A percentile compares a stretch with the other conserved stretches of the same genome.
Conservation (phyloP, 768 basidiomycete species). For the Tylopilus subfusipes region DNA sequence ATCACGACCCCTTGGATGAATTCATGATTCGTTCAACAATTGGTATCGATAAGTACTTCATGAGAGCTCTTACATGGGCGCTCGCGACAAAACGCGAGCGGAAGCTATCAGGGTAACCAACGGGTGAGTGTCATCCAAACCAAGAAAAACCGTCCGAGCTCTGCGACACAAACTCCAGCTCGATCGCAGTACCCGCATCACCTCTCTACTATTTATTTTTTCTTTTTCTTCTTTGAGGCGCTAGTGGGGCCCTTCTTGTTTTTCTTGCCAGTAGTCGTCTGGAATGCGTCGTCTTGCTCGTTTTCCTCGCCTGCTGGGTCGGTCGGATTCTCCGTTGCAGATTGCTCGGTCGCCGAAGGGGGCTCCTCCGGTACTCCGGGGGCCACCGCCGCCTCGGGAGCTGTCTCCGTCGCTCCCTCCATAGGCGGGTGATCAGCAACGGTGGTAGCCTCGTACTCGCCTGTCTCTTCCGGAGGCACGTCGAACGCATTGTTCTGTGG, state of each 20-base stretch:
- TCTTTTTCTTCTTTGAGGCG: slow-evolving; percentile 13
- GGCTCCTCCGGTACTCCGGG: not conserved
- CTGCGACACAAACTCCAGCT: not conserved
- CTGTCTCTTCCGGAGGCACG: not conserved
- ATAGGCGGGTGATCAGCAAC: not conserved
- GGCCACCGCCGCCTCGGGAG: not conserved
- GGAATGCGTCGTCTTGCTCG: not conserved
- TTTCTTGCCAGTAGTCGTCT: not conserved
- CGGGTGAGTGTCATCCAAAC: not conserved
- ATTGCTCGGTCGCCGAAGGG: not conserved
- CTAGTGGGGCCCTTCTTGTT: slow-evolving; percentile 12
- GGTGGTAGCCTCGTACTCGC: not conserved
- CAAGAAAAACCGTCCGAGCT: not conserved
- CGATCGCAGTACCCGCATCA: slow-evolving; percentile 1
- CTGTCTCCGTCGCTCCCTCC: not conserved
- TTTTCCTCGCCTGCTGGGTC: slow-evolving; percentile 2
- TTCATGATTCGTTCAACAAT: not conserved
- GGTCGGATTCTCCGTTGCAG: slow-evolving; percentile 12
- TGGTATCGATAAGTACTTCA: not conserved
- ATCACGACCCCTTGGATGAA: not conserved
- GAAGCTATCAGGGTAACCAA: slow-evolving; percentile 1
- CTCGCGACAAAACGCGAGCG: not conserved
- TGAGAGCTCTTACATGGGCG: not conserved
- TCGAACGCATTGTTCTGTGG: not conserved
- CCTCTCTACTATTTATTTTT: not conserved